Percentiles rank a stretch among this genome's conserved stretches.
phyloP scores from a whole-genome alignment of 768 basidiomycete genomes.

The Boletus speciosus region DNA sequence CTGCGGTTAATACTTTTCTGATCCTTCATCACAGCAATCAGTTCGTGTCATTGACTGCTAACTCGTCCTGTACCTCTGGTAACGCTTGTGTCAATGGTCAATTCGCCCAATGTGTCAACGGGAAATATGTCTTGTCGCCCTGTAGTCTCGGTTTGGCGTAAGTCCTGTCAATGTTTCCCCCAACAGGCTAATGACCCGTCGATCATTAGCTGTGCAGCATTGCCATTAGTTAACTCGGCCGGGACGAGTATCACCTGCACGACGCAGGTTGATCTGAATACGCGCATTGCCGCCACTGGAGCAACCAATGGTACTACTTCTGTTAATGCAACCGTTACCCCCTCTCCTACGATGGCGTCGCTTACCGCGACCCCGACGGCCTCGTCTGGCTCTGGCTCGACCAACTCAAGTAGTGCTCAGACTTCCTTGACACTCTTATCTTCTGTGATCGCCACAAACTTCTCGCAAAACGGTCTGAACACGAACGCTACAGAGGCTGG shows the following conservation, averaged over 20 bases:
- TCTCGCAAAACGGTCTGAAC: conserved; percentile 48
- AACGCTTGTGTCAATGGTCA: conserved; percentile 46
- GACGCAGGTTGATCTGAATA: conserved; percentile 42
- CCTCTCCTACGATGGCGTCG: conserved; percentile 8
- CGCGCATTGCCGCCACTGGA: conserved; percentile 43
- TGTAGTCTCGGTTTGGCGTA: conserved; percentile 19
- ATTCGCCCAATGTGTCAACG: conserved; percentile 57
- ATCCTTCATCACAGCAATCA: conserved; percentile 17
- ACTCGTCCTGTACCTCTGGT: conserved; percentile 37
- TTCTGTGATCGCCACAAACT: conserved; percentile 52
- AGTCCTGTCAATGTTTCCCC: not conserved
- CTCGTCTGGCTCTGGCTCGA: conserved; percentile 8
- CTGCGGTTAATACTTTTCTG: not conserved
- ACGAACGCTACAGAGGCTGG: conserved; percentile 33
- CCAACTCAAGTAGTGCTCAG: conserved; percentile 22
- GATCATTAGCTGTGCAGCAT: conserved; percentile 31
- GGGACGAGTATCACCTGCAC: conserved; percentile 55
- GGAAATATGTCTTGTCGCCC: conserved; percentile 32
- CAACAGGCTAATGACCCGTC: not conserved
- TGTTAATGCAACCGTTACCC: conserved; percentile 16
- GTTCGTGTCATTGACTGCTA: conserved; percentile 18
- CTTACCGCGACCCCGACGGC: not conserved
- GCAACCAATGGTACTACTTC: conserved; percentile 20
- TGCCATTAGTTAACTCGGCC: conserved; percentile 47
- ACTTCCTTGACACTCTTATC: conserved; percentile 39